These are phyloP conservation scores for Penicillium robsamsonii DNA, from an alignment of 495 filamentous ascomycete genomes.

Conservation along the genomic window DNA sequence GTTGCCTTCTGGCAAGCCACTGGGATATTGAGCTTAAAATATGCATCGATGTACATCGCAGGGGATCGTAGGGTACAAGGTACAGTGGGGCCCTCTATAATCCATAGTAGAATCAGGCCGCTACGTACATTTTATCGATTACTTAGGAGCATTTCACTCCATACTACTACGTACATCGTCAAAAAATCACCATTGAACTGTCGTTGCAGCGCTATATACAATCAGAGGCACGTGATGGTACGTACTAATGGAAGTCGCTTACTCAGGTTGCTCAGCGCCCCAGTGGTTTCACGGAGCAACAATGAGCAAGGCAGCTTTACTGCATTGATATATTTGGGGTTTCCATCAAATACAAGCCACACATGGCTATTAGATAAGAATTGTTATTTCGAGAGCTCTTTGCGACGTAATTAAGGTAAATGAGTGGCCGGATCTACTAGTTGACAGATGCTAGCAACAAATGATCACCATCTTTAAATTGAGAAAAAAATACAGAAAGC, in stretches of 20 bases:
- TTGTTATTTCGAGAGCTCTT: background rate
- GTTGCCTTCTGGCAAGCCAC: background rate
- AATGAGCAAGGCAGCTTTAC: background rate
- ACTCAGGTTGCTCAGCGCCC: background rate
- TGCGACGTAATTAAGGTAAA: background rate
- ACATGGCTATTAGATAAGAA: too few species aligned
- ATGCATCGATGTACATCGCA: background rate
- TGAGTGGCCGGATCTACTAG: background rate
- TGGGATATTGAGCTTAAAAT: background rate
- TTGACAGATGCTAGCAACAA: conserved; percentile 1
- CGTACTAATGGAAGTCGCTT: background rate
- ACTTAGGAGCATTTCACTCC: background rate
- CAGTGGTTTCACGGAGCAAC: background rate
- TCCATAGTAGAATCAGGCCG: background rate
- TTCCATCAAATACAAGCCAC: background rate
- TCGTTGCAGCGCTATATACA: background rate
- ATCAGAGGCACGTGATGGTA: background rate
- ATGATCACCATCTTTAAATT: background rate
- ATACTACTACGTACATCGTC: background rate
- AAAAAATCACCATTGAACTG: background rate
- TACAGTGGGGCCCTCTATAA: background rate
- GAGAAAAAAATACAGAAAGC: background rate
- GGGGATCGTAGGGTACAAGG: background rate
- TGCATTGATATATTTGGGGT: background rate
- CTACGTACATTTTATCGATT: background rate